Conservation (phyloP, 768 basidiomycete genomes). For the Pulveroboletus sp. region DNA sequence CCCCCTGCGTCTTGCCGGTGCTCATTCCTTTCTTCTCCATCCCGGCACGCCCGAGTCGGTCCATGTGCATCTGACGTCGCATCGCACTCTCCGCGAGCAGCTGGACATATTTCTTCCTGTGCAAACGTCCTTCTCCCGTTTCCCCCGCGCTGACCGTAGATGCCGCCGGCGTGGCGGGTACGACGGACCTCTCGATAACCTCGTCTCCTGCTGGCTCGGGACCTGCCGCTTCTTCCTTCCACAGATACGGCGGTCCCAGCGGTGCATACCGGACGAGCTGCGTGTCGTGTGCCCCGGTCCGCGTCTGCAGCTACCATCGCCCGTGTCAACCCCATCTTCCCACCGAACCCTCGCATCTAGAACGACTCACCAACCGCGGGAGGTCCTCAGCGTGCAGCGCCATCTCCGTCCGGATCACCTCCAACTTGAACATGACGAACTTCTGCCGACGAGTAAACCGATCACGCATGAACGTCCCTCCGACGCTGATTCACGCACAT, state of each 20-base stretch:
- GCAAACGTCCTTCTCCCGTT: background rate
- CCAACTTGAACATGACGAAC: constrained; percentile 15
- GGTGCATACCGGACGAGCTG: constrained; percentile 18
- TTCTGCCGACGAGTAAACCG: no score
- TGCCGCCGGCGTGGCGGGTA: background rate
- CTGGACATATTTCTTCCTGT: constrained; percentile 18
- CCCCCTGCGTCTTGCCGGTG: background rate
- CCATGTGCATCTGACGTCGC: constrained; percentile 17
- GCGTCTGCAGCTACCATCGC: constrained; percentile 9
- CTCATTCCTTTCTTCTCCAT: background rate
- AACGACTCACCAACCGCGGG: constrained; percentile 16
- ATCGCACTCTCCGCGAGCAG: constrained; percentile 18
- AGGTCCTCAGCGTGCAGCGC: constrained; percentile 7
- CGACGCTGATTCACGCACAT: constrained; percentile 7
- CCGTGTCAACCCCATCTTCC: constrained; percentile 6
- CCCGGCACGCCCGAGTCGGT: background rate
- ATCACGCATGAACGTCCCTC: background rate
- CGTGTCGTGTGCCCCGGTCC: constrained; percentile 15
- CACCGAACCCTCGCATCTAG: background rate
- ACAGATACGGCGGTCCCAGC: constrained; percentile 12
- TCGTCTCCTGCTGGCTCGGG: background rate
- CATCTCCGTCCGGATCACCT: constrained; percentile 20
- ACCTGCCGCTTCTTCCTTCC: constrained; percentile 10
- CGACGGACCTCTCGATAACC: background rate
- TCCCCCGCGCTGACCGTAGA: background rate